Evolutionary conservation across 768 basidiomycete genomes (phyloP), one percentile per base, ranked within the genome.

Genomic region (Pleurotus pulmonarius): DNA sequence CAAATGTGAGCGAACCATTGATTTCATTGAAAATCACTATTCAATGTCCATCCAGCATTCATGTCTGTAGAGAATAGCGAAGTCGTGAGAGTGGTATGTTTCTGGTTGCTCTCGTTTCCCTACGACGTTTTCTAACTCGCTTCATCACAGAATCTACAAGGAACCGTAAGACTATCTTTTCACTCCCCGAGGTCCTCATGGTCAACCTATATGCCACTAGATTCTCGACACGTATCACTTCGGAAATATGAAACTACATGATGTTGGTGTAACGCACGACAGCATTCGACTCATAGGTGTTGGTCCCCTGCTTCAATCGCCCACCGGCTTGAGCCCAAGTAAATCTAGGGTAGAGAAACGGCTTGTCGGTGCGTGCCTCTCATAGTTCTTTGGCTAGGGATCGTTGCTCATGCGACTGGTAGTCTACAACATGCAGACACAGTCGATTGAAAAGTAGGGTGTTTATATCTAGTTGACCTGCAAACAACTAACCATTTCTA

Each of bases 291-390:
- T 90, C 52, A 71, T 91, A 22, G 85, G 82, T 22, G 86, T 90
- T 26, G 88, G 85, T 1, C 86, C 85, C 5, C 68, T 90, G 34
- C 70, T 85, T n/a, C 71, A 77, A 54, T 88, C 88, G 4, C 78
- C 80, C 1, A 77, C 75, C 48, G 85, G 86, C 8, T 68, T 87
- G 22, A 79, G 83, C 40, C 88, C 89, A 5, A 87, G 82, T 65
- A 88, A 82, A 70, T 88, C 86, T 16, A 73, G 83, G 18, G 76
- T 71, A 16, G 89, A 90, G 67, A 91, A 90, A 61, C 82, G 86
- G n/a, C 77, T 91, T 18, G 77, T 88, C 57, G 86, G 88, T 88
- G 62, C 25, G 82, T 64, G 34, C 11, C 39, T 44, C 15, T 43
- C 20, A 43, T 2, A 49, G 2, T 16, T 12, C 11, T 38, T 54